Evolutionary conservation across 139 green algal species (phyloP), one percentile per base, ranked within the genome.

Genomic region (Diplosphaera chodatii): DNA sequence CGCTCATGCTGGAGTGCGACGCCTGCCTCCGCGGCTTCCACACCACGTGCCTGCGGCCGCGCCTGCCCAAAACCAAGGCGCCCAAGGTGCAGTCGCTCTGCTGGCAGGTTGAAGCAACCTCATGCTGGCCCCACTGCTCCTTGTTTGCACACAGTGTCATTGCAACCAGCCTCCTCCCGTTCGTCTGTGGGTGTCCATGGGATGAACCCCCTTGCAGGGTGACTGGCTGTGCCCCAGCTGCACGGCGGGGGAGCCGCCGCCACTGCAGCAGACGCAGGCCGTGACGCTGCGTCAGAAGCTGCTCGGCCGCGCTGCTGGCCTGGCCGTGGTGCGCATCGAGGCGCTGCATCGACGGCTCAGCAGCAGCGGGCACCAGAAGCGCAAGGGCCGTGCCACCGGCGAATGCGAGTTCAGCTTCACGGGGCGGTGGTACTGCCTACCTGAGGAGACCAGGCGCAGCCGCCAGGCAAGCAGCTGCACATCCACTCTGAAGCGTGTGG

Each of bases 1-100:
- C 48, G 4, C n/a, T 69, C 40, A 88, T 97, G 80, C 71, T 98
- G 27, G 93, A 98, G 80, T 98, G 93, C 76, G 83, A 89, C 75
- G 71, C 74, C 32, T 98, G 93, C 84, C 82, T 97, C 41, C 41
- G 83, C 16, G 90, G 89, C 37, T 98, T 90, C 78, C 93, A 98
- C 78, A 69, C 94, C 67, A 70, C 64, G 40, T 98, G 93, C 80
- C 73, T 96, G 4, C 64, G 82, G 34, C 92, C 93, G 34, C 74
- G 80, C 1, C 83, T 98, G 29, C 48, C 48, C 4, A 59, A 59
- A 18, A 75, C 74, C 31, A 71, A 76, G 0, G 77, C 97, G 2
- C 92, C 93, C 16, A 80, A 93, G 75, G 87, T 80, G 69, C 72
- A 21, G 37, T 13, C 13, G 37, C 8, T 48, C 13, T 59, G 16